These are phyloP conservation scores for Hortiboletus campestris DNA, from an alignment of 768 basidiomycete genomes.

Conservation along the genomic window DNA sequence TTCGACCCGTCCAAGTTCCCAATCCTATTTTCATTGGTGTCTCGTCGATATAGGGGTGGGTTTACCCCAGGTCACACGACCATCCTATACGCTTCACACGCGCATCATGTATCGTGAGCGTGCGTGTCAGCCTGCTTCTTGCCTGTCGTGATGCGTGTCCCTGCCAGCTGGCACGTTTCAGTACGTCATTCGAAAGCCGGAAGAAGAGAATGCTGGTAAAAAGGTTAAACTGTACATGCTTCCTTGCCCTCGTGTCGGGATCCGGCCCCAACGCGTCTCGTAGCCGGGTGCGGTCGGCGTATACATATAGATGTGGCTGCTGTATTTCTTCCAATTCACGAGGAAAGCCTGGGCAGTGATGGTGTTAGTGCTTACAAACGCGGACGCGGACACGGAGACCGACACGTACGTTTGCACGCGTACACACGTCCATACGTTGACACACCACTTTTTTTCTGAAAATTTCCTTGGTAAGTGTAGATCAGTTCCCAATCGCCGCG, in stretches of 20 bases:
- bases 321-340: neutral
- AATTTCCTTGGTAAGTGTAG: neutral
- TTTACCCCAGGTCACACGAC: neutral
- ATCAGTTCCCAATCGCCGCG: neutral
- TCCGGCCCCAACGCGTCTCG: neutral
- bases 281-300: neutral
- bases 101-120: neutral
- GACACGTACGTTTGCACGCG: neutral
- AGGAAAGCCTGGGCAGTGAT: neutral
- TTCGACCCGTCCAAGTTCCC: neutral
- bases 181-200: neutral
- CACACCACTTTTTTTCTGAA: neutral
- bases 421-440: too few species aligned
- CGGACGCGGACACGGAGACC: neutral
- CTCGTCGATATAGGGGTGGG: neutral
- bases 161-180: neutral
- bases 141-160: neutral
- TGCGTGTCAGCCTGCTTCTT: neutral
- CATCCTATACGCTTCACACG: neutral
- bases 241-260: neutral
- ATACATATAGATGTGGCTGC: neutral
- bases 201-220: neutral
- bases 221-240: constrained; percentile 5
- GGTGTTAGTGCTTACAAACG: neutral
- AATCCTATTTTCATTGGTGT: neutral